Conservation (phyloP, 208 protist species). For the Tritrichomonas foetus region DNA sequence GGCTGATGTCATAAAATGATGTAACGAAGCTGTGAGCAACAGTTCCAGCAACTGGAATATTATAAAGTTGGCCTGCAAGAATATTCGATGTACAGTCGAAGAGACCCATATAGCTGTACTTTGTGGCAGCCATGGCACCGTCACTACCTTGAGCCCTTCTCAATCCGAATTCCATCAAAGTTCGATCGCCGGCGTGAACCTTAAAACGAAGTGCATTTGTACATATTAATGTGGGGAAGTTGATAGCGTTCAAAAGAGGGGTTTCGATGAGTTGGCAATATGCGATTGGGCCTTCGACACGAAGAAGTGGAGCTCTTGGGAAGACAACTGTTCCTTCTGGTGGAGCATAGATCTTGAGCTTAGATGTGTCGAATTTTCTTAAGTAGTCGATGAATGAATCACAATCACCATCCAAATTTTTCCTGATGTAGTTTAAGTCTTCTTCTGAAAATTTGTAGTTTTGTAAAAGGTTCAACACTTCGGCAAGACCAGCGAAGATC, state of each 20-base stretch:
- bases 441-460: constrained; percentile 45
- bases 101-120: constrained; percentile 70
- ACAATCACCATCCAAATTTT: constrained; percentile 19
- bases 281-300: constrained; percentile 50
- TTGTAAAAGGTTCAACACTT: constrained; percentile 45
- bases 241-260: constrained; percentile 50
- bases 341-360: constrained; percentile 48
- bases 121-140: constrained; percentile 70
- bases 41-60: constrained; percentile 53
- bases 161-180: constrained; percentile 77
- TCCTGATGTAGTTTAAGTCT: constrained; percentile 24
- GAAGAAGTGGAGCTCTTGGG: constrained; percentile 47
- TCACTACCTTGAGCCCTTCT: constrained; percentile 73
- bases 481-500: constrained; percentile 49
- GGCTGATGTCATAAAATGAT: constrained; percentile 49
- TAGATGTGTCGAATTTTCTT: constrained; percentile 40
- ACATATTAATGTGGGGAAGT: constrained; percentile 38
- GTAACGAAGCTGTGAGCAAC: constrained; percentile 56
- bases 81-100: constrained; percentile 74
- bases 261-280: constrained; percentile 53
- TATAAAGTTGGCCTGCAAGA: constrained; percentile 67
- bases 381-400: constrained; percentile 41
- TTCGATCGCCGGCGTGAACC: neutral
- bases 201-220: neutral
- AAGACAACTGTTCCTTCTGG: constrained; percentile 45